phyloP scores from a whole-genome alignment of 805 yeast species.

The Sugiyamaella mastotermitis region DNA sequence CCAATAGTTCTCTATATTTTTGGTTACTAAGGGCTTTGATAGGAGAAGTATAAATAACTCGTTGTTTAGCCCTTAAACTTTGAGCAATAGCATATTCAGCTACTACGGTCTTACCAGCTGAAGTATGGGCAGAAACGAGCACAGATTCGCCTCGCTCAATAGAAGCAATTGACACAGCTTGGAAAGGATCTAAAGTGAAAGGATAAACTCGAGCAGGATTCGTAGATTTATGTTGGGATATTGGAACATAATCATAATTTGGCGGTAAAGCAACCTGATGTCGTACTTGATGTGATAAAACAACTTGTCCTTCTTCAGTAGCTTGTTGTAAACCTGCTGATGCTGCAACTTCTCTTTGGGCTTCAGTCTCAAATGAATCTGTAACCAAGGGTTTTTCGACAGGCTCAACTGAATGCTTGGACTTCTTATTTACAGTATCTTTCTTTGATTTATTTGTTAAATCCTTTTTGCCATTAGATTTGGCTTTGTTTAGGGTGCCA shows the following conservation, averaged over 20 bases:
- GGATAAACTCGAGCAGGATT: conserved; percentile 88
- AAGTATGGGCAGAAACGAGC: conserved; percentile 93
- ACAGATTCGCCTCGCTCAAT: conserved; percentile 93
- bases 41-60: conserved; percentile 94
- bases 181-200: conserved; percentile 92
- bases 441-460: background rate
- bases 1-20: conserved; percentile 83
- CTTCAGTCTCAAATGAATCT: conserved; percentile 82
- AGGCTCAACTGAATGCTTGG: conserved; percentile 7
- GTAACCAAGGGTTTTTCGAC: conserved; percentile 61
- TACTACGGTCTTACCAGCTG: conserved; percentile 96
- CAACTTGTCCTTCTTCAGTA: conserved; percentile 43
- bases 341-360: conserved; percentile 81
- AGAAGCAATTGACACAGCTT: conserved; percentile 93
- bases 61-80: conserved; percentile 81
- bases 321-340: conserved; percentile 60
- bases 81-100: conserved; percentile 97
- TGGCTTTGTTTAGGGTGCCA: background rate
- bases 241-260: conserved; percentile 79
- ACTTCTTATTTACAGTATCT: conserved; percentile 1
- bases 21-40: conserved; percentile 93
- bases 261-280: conserved; percentile 98
- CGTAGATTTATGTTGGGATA: conserved; percentile 74
- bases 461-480: background rate
- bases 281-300: conserved; percentile 86